These are phyloP conservation scores for Coriolopsis trogii DNA, from an alignment of 1,284 basidiomycete genomes.

Conservation along the genomic window DNA sequence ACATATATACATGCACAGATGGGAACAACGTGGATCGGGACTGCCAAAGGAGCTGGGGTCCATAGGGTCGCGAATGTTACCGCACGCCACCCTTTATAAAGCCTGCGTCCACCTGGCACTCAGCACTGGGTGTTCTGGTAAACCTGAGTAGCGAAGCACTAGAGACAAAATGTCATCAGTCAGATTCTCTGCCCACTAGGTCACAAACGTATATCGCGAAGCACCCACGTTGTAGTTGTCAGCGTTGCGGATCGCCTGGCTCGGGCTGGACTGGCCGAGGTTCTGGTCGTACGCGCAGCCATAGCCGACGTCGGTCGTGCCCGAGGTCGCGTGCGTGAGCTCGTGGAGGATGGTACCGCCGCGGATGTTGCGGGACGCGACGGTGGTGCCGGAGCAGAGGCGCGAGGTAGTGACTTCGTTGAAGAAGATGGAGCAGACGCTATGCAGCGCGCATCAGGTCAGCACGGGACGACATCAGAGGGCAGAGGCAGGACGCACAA, in stretches of 20 bases:
- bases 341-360: conserved; percentile 32
- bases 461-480: neutral
- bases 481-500: conserved; percentile 13
- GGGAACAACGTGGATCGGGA: too few relatives aligned
- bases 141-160: conserved; percentile 35
- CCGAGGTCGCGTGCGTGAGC: conserved; percentile 30
- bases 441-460: neutral
- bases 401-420: conserved; percentile 25
- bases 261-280: conserved; percentile 19
- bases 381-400: conserved; percentile 29
- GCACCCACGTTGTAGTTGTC: conserved; percentile 34
- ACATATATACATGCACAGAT: too few relatives aligned
- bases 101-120: too few relatives aligned
- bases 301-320: conserved; percentile 31
- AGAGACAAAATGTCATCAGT: neutral
- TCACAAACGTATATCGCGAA: neutral
- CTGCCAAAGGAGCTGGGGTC: too few relatives aligned
- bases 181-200: too few relatives aligned
- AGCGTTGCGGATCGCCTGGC: conserved; percentile 25
- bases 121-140: conserved; percentile 32
- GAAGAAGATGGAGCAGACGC: conserved; percentile 30
- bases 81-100: neutral
- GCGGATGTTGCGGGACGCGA: conserved; percentile 29
- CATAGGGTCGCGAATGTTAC: neutral
- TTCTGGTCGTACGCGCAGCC: conserved; percentile 31